Base-by-base conservation (phyloP, 805 yeast species). In the Candida parachauliodes region DNA sequence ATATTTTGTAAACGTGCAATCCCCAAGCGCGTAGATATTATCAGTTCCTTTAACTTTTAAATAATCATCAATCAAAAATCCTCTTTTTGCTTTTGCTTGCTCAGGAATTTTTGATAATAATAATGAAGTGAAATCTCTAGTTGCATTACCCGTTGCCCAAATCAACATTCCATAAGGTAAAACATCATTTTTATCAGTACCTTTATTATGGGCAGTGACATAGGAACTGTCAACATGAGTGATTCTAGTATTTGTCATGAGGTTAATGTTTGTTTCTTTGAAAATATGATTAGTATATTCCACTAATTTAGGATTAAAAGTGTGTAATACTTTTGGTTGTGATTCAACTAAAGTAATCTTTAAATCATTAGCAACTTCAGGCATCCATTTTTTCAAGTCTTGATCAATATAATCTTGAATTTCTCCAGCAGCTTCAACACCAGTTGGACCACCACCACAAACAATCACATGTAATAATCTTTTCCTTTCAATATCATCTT, bases 401-500 rank as follows among this genome's bases (percentile, higher is more conserved):
- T 89, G 94, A 62, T 85, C 88, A 46, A 88, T 84, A 65, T 86
- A 89, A 65, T 89, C 98, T 67, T 85, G 94, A 51, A 89, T 70
- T 67, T 91, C 97, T 54, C 95, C 98, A 49, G 97, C 96, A 53
- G 88, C 84, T 68, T 88, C 97, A 45, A 89, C 96, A 70, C 98
- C 98, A 29, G 98, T 89, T 59, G 98, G 97, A 46, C 98, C 98
- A 65, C 97, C 98, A 54, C 98, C 98, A 50, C 93, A 94, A 45
- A 91, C 95, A 45, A 91, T 89, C 52, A 88, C 81, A 45, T 82
- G 84, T 59, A 89, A 75, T 52, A 91, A 74, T 60, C 95, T 78
- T 65, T 79, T 77, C 65, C 97, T 79, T 59, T 85, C 95, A 16
- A 80, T 80, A 49, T 79, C 86, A 39, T 70, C 80, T 50, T 75